Evolutionary conservation across 768 basidiomycete species (phyloP).

Genomic region (Candolleomyces eurysporus): DNA sequence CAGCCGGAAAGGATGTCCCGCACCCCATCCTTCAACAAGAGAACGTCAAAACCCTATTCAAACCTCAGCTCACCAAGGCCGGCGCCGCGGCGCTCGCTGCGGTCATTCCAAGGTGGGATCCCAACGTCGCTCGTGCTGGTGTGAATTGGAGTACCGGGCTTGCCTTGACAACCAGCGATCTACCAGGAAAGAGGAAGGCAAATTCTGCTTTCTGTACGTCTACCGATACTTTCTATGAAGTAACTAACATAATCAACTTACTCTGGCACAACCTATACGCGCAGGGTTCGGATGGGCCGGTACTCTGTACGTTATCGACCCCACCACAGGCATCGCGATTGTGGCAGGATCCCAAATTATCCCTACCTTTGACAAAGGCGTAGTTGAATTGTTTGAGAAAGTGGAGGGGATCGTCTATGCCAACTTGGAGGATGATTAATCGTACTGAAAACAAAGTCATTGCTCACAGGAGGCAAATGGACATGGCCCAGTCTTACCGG

Average conservation of each 20-base stretch:
- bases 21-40: constrained; percentile 18
- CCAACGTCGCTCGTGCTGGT: constrained; percentile 8
- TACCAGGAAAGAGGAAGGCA: constrained; percentile 25
- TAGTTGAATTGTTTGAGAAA: constrained; percentile 17
- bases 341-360: constrained; percentile 32
- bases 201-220: constrained; percentile 31
- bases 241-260: background rate
- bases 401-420: constrained; percentile 30
- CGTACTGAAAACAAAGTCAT: background rate
- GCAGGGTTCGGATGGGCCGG: constrained; percentile 35
- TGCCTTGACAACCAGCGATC: constrained; percentile 24
- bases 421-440: constrained; percentile 9
- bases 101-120: background rate
- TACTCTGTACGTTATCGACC: constrained; percentile 30
- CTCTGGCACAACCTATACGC: background rate
- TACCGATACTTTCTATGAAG: background rate
- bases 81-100: constrained; percentile 4
- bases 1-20: constrained; percentile 10
- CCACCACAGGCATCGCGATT: constrained; percentile 29
- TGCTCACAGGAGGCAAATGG: too few relatives aligned
- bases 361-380: constrained; percentile 21
- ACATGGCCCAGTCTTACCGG: too few relatives aligned
- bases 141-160: constrained; percentile 27
- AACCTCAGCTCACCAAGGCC: constrained; percentile 10
- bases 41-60: constrained; percentile 19